These are phyloP conservation scores for Neurospora sp. DNA, from an alignment of 495 filamentous ascomycete species.

Conservation along the genomic window DNA sequence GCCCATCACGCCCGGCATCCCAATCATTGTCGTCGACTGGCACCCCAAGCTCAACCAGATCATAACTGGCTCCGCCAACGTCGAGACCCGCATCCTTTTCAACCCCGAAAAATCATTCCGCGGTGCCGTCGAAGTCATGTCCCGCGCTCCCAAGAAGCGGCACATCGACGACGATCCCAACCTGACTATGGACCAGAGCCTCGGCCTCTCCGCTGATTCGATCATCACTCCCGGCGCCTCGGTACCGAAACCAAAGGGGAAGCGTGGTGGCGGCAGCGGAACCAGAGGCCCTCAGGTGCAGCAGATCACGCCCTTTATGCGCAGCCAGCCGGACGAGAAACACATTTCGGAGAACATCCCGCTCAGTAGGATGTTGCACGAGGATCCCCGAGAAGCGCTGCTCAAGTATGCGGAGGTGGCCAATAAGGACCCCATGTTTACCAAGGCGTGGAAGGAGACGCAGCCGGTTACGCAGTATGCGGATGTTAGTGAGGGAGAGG, in stretches of 20 bases:
- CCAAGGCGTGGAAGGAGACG: slow-evolving; percentile 82
- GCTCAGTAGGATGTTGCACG: slow-evolving; percentile 88
- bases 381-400: slow-evolving; percentile 89
- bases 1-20: slow-evolving; percentile 68
- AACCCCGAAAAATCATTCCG: slow-evolving; percentile 69
- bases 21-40: slow-evolving; percentile 81
- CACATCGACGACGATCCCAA: slow-evolving; percentile 89
- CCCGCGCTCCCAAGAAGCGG: slow-evolving; percentile 82
- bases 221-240: slow-evolving; percentile 59
- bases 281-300: slow-evolving; percentile 76
- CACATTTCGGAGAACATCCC: slow-evolving; percentile 83
- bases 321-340: slow-evolving; percentile 80
- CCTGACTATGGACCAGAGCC: slow-evolving; percentile 69
- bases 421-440: slow-evolving; percentile 89
- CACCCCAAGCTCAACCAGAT: slow-evolving; percentile 95
- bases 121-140: slow-evolving; percentile 85
- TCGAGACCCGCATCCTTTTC: slow-evolving; percentile 82
- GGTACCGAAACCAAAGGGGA: slow-evolving; percentile 11
- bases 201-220: slow-evolving; percentile 72
- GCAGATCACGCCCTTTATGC: slow-evolving; percentile 79
- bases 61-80: slow-evolving; percentile 82
- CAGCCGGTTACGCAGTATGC: slow-evolving; percentile 91
- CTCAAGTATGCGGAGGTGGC: slow-evolving; percentile 93
- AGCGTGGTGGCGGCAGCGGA: slow-evolving; percentile 55
- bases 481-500: slow-evolving; percentile 78